Evolutionary conservation across 2,329 filamentous ascomycete species (phyloP), one percentile per base, ranked within the genome.

Genomic region (Pseudogymnoascus sp.): DNA sequence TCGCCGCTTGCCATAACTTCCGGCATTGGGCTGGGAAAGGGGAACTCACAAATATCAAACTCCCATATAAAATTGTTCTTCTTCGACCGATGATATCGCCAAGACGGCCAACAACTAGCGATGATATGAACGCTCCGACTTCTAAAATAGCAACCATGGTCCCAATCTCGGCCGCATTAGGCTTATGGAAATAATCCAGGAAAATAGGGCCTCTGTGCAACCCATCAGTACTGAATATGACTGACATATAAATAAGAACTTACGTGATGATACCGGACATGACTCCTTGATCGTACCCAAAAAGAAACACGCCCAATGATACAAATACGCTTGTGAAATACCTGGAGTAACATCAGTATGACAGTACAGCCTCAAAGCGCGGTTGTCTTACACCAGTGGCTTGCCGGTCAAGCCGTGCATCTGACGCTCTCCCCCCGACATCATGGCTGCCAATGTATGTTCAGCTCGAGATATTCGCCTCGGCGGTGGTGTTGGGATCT

Each of bases 61-160:
- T 96, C 7, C 95, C 95, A 73, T 96, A 98, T 11, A 98, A 79
- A 68, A 99, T 98, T 6, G 93, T 97, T 73, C 83, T 89, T 66
- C 92, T 85, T 65, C 95, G 87, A 62, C 95, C 95, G 66, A 98
- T 90, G 63, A 96, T 84, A 74, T 99, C 95, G 68, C 95, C 95
- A 63, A 98, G 85, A 66, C 89, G 87, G 60, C 95, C 95, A 37
- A 98, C 91, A 31, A 88, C 76, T 10, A 99, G 78, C 1, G 93
- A 98, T 19, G 93, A 89, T 70, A 96, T 89, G 66, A 99, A 89
- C 38, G 95, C 95, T 65, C 95, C 95, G 61, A 98, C 81, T 78
- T 97, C 93, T 64, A 99, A 84, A 70, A 99, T 98, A 68, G 95
- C 93, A 64, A 99, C 95, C 89, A 98, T 98, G 28, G 93, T 98